Conservation (phyloP, 1,284 basidiomycete genomes). For the Agaricales sp. region DNA sequence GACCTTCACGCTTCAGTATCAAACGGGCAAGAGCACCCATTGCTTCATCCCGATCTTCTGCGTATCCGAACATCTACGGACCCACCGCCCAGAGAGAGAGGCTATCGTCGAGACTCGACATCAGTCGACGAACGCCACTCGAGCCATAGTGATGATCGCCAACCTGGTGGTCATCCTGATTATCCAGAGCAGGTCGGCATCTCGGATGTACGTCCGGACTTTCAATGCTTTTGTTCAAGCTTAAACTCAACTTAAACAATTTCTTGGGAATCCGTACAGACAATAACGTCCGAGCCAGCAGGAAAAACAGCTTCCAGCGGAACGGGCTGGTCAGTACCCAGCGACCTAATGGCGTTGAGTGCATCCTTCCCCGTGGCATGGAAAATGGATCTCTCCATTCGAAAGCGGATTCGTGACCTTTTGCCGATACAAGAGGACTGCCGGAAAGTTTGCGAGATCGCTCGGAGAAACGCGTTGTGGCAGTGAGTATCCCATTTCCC, state of each 20-base stretch:
- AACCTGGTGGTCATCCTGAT: slow-evolving; percentile 8
- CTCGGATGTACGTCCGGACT: background rate
- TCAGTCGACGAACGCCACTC: background rate
- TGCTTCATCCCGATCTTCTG: slow-evolving; percentile 34
- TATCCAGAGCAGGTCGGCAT: slow-evolving; percentile 9
- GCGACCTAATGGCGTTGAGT: slow-evolving; percentile 49
- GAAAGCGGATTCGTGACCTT: slow-evolving; percentile 46
- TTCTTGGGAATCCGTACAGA: too few relatives aligned
- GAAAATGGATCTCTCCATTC: slow-evolving; percentile 43
- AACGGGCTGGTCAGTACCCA: slow-evolving; percentile 22
- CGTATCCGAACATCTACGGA: slow-evolving; percentile 35
- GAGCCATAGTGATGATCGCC: background rate
- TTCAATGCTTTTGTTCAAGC: too few relatives aligned
- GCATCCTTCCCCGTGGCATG: slow-evolving; percentile 55
- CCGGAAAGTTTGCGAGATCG: slow-evolving; percentile 45
- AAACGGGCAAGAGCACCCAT: slow-evolving; percentile 33
- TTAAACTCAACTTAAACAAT: too few relatives aligned
- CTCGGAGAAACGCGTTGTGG: slow-evolving; percentile 55
- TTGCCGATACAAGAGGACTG: slow-evolving; percentile 48
- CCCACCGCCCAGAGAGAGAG: background rate
- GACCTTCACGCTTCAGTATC: slow-evolving; percentile 27
- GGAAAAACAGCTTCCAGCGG: too few relatives aligned
- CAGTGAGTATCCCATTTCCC: slow-evolving; percentile 35
- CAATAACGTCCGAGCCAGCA: too few relatives aligned
- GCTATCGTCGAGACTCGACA: background rate